Evolutionary conservation across 805 yeast species (phyloP).

Genomic region (Wickerhamomyces pijperi): DNA sequence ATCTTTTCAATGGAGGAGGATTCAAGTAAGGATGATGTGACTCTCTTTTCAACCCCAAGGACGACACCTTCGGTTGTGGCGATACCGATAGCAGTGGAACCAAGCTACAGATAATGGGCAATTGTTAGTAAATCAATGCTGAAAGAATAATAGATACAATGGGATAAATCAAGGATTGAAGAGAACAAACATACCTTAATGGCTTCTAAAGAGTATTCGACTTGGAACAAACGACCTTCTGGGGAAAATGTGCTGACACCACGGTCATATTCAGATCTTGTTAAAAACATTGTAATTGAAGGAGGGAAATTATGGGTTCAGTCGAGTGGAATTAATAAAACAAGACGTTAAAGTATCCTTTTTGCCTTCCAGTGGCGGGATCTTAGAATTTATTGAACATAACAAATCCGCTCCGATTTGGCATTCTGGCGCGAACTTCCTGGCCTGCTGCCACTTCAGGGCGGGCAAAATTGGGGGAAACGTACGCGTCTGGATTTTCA

Average conservation of each 20-base stretch:
- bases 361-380: not conserved
- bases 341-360: not conserved
- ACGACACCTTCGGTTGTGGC: conserved; percentile 93
- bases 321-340: no score
- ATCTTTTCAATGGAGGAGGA: conserved; percentile 91
- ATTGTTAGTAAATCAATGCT: not conserved
- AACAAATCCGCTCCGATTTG: no score
- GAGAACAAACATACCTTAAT: conserved; percentile 51
- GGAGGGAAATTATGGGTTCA: no score
- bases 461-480: no score
- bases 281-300: conserved; percentile 64
- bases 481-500: no score
- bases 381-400: no score
- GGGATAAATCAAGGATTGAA: not conserved
- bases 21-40: conserved; percentile 84
- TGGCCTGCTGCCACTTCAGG: no score
- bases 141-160: not conserved
- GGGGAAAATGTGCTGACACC: conserved; percentile 99
- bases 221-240: conserved; percentile 96
- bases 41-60: conserved; percentile 94
- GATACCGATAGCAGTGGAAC: conserved; percentile 97
- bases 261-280: conserved; percentile 99
- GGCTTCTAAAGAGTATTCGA: conserved; percentile 94
- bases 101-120: conserved; percentile 28
- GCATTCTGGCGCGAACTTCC: no score